Percentiles rank a stretch among this genome's conserved stretches.
These are phyloP conservation scores for Wallacemonas sp. DNA, from an alignment of 208 protist species.

Conservation along the genomic window DNA sequence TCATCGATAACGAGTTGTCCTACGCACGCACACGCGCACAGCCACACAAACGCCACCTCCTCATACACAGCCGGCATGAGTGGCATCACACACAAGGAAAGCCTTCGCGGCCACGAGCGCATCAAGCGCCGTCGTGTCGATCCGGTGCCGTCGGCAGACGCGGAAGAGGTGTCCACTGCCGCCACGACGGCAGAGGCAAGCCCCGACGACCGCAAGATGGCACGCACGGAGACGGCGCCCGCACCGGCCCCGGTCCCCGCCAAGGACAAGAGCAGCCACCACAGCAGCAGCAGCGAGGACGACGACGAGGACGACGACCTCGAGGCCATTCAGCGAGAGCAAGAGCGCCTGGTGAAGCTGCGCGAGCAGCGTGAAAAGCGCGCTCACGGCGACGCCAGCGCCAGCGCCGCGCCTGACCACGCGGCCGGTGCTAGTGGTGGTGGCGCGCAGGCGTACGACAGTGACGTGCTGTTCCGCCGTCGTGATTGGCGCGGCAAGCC, in stretches of 20 bases:
- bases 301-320: conserved; percentile 43
- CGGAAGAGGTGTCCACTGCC: not conserved
- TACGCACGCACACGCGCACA: not conserved
- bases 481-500: conserved; percentile 37
- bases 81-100: conserved; percentile 67
- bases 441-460: conserved; percentile 32
- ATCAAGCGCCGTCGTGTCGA: conserved; percentile 65
- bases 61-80: conserved; percentile 14
- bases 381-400: not conserved
- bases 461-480: conserved; percentile 72
- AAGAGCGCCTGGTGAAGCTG: conserved; percentile 49
- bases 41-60: not conserved
- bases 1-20: too few species aligned
- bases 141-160: conserved; percentile 1
- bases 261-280: conserved; percentile 11
- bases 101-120: conserved; percentile 46
- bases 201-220: too few species aligned
- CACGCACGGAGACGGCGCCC: too few species aligned
- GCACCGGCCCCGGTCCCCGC: not conserved
- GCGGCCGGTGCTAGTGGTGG: too few species aligned
- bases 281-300: conserved; percentile 21
- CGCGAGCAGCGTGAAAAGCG: conserved; percentile 31
- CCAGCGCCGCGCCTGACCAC: not conserved
- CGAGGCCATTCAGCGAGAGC: conserved; percentile 52
- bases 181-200: not conserved